Conservation (phyloP, 2,329 filamentous ascomycete genomes). For the Chrysoporthe cubensis region DNA sequence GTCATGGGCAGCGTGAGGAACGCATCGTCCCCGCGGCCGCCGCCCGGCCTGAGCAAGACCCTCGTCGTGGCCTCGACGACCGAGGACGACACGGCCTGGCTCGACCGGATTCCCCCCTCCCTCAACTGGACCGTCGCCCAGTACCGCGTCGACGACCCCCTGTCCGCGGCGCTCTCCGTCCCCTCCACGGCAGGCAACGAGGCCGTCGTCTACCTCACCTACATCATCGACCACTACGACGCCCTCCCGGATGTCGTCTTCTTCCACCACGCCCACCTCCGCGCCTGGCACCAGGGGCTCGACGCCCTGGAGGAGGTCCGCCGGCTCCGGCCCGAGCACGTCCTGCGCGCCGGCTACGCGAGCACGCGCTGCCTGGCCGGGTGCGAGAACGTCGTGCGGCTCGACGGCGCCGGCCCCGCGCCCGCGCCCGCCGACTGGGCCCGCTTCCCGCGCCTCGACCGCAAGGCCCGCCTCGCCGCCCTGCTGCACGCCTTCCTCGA, state of each 20-base stretch:
- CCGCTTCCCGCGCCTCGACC: neutral
- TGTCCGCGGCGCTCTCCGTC: slow-evolving; percentile 30
- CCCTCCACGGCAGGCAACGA: slow-evolving; percentile 53
- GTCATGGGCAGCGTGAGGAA: neutral
- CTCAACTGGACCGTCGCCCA: slow-evolving; percentile 32
- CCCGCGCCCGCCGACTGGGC: neutral
- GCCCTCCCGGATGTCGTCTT: slow-evolving; percentile 60
- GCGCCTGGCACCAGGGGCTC: slow-evolving; percentile 63
- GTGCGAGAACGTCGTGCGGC: slow-evolving; percentile 36
- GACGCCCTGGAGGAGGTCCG: slow-evolving; percentile 52
- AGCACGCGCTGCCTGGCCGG: slow-evolving; percentile 57
- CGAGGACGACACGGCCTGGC: slow-evolving; percentile 28
- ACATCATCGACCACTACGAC: slow-evolving; percentile 65
- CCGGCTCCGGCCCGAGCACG: slow-evolving; percentile 54
- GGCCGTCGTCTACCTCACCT: slow-evolving; percentile 65
- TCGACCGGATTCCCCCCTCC: slow-evolving; percentile 22
- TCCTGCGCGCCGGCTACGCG: slow-evolving; percentile 59
- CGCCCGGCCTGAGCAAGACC: slow-evolving; percentile 23
- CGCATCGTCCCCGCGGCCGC: neutral
- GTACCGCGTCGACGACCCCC: slow-evolving; percentile 34
- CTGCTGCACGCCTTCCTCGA: slow-evolving; percentile 33
- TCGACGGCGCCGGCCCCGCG: slow-evolving; percentile 17
- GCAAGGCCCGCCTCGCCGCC: slow-evolving; percentile 31
- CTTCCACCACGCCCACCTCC: slow-evolving; percentile 61
- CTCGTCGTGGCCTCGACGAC: slow-evolving; percentile 31